Percentiles rank a stretch among this genome's conserved stretches.
Evolutionary conservation across 306 rosid genomes (phyloP).

Genomic region (Erythrophleum fordii): DNA sequence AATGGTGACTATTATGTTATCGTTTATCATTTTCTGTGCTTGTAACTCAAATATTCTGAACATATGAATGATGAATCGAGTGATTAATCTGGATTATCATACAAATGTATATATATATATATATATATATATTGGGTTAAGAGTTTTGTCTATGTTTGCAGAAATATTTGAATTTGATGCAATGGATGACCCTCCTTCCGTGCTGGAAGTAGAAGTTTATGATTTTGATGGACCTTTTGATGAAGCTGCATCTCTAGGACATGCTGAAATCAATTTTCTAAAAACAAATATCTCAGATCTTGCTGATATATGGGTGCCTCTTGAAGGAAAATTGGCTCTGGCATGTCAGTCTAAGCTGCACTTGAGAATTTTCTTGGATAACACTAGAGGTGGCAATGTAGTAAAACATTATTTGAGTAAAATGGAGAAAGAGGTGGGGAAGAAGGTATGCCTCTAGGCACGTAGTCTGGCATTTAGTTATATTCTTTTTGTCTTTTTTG

Average conservation of each 20-base stretch:
- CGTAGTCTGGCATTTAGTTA: not conserved
- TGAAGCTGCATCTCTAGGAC: constrained; percentile 86
- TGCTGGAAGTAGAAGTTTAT: constrained; percentile 85
- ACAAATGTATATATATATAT: constrained; percentile 21
- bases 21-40: constrained; percentile 30
- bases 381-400: constrained; percentile 78
- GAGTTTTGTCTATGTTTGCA: constrained; percentile 49
- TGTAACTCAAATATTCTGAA: constrained; percentile 18
- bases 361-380: constrained; percentile 89
- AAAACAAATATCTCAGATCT: constrained; percentile 80
- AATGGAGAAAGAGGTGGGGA: constrained; percentile 99
- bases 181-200: constrained; percentile 97
- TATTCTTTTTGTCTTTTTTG: too few relatives aligned
- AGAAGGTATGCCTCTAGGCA: constrained; percentile 64
- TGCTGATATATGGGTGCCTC: constrained; percentile 92
- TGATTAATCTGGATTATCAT: constrained; percentile 21
- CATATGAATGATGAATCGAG: constrained; percentile 1
- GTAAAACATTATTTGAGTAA: constrained; percentile 74
- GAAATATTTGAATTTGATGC: constrained; percentile 99
- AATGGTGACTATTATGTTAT: constrained; percentile 62
- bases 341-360: constrained; percentile 94
- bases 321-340: constrained; percentile 92
- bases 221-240: constrained; percentile 99
- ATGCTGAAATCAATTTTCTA: constrained; percentile 87
- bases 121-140: constrained; percentile 21